Conservation (phyloP, 352 stramenopile genomes). For the Pythium angustatum region DNA sequence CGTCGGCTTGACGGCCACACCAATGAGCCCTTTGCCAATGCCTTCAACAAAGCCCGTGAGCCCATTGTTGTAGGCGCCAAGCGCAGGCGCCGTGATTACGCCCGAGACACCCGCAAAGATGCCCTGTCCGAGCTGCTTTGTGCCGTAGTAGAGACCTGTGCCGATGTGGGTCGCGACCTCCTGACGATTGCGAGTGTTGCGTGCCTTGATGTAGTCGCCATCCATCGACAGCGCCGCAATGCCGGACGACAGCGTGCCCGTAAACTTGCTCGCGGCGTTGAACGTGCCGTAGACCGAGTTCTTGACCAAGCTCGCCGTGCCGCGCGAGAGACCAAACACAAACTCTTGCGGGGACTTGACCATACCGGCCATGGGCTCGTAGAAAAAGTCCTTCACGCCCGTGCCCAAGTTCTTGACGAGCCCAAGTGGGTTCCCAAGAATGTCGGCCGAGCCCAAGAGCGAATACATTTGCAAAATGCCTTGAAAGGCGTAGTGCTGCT, state of each 20-base stretch:
- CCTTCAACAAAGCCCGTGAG: slow-evolving; percentile 89
- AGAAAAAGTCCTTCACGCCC: slow-evolving; percentile 91
- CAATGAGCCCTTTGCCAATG: slow-evolving; percentile 85
- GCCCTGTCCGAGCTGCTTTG: slow-evolving; percentile 90
- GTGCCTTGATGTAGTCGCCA: slow-evolving; percentile 82
- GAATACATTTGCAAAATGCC: slow-evolving; percentile 83
- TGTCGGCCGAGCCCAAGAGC: slow-evolving; percentile 67
- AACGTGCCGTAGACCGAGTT: slow-evolving; percentile 92
- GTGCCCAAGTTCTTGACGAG: slow-evolving; percentile 87
- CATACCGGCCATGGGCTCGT: slow-evolving; percentile 86
- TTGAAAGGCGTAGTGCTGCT: slow-evolving; percentile 83
- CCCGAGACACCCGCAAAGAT: slow-evolving; percentile 90
- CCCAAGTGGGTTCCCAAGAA: slow-evolving; percentile 90
- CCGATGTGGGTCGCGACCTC: slow-evolving; percentile 86
- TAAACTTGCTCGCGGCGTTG: slow-evolving; percentile 93
- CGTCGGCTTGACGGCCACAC: slow-evolving; percentile 87
- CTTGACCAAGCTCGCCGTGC: slow-evolving; percentile 88
- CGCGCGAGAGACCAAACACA: slow-evolving; percentile 83
- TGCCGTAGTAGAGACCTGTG: slow-evolving; percentile 83
- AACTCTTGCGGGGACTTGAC: slow-evolving; percentile 89
- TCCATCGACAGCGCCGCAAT: slow-evolving; percentile 91
- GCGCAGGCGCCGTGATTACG: slow-evolving; percentile 89
- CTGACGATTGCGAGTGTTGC: slow-evolving; percentile 73
- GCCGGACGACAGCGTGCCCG: slow-evolving; percentile 88
- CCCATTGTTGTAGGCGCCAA: slow-evolving; percentile 89